Conservation (phyloP, 2,329 filamentous ascomycete genomes). For the Bipolaris oryzae region DNA sequence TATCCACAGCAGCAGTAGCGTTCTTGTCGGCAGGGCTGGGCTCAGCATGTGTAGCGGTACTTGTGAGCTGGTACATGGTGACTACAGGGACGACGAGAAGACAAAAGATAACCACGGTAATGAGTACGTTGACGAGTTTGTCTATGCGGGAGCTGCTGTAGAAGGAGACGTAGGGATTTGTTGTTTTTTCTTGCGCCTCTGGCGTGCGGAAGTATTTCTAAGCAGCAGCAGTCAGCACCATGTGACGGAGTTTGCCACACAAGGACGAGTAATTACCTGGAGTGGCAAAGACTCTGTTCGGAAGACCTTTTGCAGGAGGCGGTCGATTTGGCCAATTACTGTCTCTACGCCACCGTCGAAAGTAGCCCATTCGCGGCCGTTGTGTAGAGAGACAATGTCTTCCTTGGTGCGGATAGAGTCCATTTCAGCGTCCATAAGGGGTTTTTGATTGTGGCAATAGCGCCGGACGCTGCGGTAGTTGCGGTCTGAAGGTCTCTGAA, state of each 20-base stretch:
- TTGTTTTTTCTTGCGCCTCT: conserved; percentile 48
- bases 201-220: conserved; percentile 49
- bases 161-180: conserved; percentile 41
- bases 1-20: conserved; percentile 1
- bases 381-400: conserved; percentile 49
- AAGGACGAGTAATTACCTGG: conserved; percentile 19
- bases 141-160: conserved; percentile 49
- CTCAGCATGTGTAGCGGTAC: conserved; percentile 10
- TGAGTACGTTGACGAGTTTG: conserved; percentile 50
- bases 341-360: conserved; percentile 51
- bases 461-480: conserved; percentile 49
- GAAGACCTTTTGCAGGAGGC: conserved; percentile 30
- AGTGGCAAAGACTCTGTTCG: conserved; percentile 30
- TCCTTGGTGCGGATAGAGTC: conserved; percentile 50
- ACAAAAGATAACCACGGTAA: conserved; percentile 52
- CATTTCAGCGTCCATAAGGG: conserved; percentile 45
- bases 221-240: neutral
- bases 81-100: conserved; percentile 51
- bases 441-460: conserved; percentile 46
- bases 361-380: conserved; percentile 49
- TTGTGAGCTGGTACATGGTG: conserved; percentile 49
- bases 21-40: neutral
- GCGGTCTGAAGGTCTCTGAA: conserved; percentile 49
- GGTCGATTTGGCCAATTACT: conserved; percentile 37
- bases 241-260: neutral